Conservation (phyloP, 257 asterid species). For the Jaltomata sinuosa region DNA sequence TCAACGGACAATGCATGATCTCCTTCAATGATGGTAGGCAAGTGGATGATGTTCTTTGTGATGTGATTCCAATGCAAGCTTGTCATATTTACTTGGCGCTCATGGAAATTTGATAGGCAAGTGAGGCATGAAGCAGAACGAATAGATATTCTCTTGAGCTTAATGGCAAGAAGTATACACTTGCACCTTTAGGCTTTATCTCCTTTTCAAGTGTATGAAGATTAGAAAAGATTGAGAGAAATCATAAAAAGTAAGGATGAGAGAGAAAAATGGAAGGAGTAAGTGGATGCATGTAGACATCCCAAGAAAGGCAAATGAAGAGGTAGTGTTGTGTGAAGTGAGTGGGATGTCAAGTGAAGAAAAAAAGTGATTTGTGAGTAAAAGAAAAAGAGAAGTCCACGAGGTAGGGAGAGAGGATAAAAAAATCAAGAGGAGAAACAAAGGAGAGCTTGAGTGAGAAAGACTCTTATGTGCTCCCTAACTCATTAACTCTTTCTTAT, state of each 20-base stretch:
- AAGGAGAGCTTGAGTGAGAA: background rate
- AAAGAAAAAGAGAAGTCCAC: background rate
- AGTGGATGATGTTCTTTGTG: no score
- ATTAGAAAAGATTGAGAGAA: background rate
- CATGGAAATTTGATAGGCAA: no score
- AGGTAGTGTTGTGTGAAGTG: background rate
- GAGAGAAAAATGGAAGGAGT: background rate
- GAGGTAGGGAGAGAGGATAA: background rate
- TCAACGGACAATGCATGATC: no score
- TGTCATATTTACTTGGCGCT: no score
- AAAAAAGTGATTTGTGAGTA: background rate
- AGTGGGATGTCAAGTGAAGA: background rate
- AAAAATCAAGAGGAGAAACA: background rate
- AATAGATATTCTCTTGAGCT: no score
- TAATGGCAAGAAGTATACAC: no score
- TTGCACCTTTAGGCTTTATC: no score
- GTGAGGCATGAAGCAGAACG: no score
- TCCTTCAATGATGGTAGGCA: no score
- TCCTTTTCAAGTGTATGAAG: no score
- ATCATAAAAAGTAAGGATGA: background rate
- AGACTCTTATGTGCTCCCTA: background rate
- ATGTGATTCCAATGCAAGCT: no score
- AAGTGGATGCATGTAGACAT: background rate
- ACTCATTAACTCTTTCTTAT: background rate
- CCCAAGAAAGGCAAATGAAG: background rate